Evolutionary conservation across 306 rosid species (phyloP).

Genomic region (Ormosia emarginata): DNA sequence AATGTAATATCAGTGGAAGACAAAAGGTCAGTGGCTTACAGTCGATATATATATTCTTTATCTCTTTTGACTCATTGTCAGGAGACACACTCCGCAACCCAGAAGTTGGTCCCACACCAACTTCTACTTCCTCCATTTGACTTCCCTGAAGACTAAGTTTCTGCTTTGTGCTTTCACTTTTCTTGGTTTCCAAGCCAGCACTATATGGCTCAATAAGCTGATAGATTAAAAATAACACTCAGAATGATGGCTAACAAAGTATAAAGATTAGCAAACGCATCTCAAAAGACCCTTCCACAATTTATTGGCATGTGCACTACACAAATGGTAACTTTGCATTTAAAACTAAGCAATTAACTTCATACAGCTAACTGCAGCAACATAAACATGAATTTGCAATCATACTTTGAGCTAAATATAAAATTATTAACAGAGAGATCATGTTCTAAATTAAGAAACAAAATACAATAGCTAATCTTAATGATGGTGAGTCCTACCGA

Average conservation of each 20-base stretch:
- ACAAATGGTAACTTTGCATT: neutral
- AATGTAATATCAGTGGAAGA: neutral
- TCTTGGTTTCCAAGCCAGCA: slow-evolving; percentile 46
- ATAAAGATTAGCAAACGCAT: neutral
- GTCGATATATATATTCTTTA: slow-evolving; percentile 87
- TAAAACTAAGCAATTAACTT: neutral
- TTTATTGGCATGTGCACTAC: neutral
- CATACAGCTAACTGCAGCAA: neutral
- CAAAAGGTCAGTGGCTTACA: slow-evolving; percentile 51
- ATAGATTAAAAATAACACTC: slow-evolving; percentile 23
- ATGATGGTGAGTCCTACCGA: slow-evolving; percentile 47
- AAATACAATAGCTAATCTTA: neutral
- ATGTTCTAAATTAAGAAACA: neutral
- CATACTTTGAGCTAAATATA: neutral
- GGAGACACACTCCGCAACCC: slow-evolving; percentile 54
- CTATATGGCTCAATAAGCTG: slow-evolving; percentile 88
- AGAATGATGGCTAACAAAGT: neutral
- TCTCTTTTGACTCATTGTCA: slow-evolving; percentile 69
- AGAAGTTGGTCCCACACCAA: slow-evolving; percentile 47
- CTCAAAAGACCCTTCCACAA: neutral
- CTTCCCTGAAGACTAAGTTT: slow-evolving; percentile 44
- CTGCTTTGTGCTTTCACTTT: slow-evolving; percentile 44
- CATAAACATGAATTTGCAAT: neutral
- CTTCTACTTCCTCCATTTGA: slow-evolving; percentile 44
- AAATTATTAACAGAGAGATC: neutral